Evolutionary conservation across 768 basidiomycete species (phyloP).

Genomic region (Rhodosporidiobolus sp.): DNA sequence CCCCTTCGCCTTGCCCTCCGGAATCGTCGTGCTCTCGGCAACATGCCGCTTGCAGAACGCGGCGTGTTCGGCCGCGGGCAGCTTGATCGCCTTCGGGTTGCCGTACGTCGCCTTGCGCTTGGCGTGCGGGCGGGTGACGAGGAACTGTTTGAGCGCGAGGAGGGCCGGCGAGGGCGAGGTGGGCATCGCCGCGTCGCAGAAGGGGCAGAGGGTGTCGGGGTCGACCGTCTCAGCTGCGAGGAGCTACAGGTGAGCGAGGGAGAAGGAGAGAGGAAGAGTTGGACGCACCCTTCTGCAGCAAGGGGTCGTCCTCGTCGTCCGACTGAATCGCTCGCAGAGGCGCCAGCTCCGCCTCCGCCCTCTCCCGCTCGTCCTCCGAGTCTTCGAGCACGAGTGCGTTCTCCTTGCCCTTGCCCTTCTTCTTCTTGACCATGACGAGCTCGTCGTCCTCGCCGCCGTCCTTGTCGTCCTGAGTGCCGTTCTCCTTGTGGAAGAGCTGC

Average conservation of each 20-base stretch:
- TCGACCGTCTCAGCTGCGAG: slow-evolving; percentile 14
- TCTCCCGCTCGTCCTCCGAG: background rate
- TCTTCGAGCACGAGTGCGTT: background rate
- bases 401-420: background rate
- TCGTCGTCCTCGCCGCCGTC: background rate
- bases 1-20: slow-evolving; percentile 22
- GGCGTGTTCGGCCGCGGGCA: slow-evolving; percentile 28
- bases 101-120: background rate
- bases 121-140: slow-evolving; percentile 21
- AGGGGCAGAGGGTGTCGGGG: slow-evolving; percentile 38
- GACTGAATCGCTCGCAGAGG: background rate
- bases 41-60: slow-evolving; percentile 38
- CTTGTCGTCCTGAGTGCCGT: background rate
- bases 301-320: slow-evolving; percentile 2
- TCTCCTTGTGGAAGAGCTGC: background rate
- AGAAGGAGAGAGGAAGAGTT: background rate
- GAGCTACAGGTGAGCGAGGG: background rate
- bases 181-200: slow-evolving; percentile 39
- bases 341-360: background rate
- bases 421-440: background rate
- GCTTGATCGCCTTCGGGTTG: slow-evolving; percentile 26
- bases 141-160: slow-evolving; percentile 17
- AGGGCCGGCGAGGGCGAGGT: slow-evolving; percentile 19
- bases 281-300: background rate
- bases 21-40: slow-evolving; percentile 34